Base-by-base conservation (phyloP, 2,329 filamentous ascomycete genomes). In the Pyrenophora teres region DNA sequence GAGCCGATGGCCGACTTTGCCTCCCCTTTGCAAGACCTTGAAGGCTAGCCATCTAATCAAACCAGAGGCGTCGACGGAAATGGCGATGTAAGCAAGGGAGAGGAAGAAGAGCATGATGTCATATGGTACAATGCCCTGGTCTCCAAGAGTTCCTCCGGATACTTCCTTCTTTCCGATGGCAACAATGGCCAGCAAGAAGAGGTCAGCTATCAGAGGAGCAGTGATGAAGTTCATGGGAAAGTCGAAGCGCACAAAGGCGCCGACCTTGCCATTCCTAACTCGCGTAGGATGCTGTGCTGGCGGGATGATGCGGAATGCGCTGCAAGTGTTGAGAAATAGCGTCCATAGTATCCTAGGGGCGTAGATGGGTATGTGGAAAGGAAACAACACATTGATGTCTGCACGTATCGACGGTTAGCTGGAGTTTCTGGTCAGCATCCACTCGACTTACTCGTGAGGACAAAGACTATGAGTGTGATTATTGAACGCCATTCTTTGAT, bases 91-190 rank as follows among this genome's bases (percentile, higher is more conserved):
- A 2, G 88, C 87, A 37, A 89, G 69, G 0, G 86, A 88, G 37
- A 90, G 77, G 74, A 91, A 90, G 73, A 90, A 90, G 13, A 79
- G 74, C 85, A 90, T 89, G 54, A 90, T 89, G 54, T 90, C 87
- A 59, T 88, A 80, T 0, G 87, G 87, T 2, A 78, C 78, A 59
- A 91, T 90, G 63, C 85, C 77, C 61, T 88, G 76, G 1, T 85
- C 78, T 0, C 87, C 87, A 6, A 88, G 70, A 0, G 84, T 89
- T 2, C 87, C 88, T 62, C 83, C 87, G n/a, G 81, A 77, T 0
- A 90, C 86, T 71, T 90, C 88, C 49, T 80, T 59, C 18, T 80
- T 75, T 1, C 86, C 86, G 63, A 90, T 90, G 5, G 87, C 87
- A 18, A 79, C 64, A 43, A 89, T 88, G 33, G 87, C 87, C 4